Evolutionary conservation across 139 green algal genomes (phyloP), one percentile per base, ranked within the genome.

Genomic region (Haematococcus lacustris): DNA sequence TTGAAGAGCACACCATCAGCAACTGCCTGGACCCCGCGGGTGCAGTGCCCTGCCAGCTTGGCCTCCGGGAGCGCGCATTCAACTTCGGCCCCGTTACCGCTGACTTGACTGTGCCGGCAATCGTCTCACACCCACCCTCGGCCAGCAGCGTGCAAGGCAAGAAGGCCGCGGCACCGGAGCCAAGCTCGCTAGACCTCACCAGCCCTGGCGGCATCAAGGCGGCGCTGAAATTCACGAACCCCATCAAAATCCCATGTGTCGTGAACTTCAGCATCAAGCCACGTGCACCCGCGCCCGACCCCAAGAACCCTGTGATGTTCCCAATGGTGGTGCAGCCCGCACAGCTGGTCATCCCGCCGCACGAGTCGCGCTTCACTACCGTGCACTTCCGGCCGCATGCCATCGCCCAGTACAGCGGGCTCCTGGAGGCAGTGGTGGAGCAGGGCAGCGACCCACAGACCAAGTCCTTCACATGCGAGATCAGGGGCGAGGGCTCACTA

Each of bases 201-300:
- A 28, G 23, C 32, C 30, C 38, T 2, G 25, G 53, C 47, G 35
- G 57, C 35, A 26, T 64, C 4, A 21, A 23, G 34, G 90, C 88
- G 38, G 89, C 90, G 65, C 64, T 95, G 33, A 91, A 90, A 74
- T 89, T 95, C 72, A 89, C 79, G 64, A 95, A 95, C 73, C 80
- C 86, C 0, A 81, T 88, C 80, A 95, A 92, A 83, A 66, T 95
- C 50, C 81, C 85, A 38, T 90, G 84, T 82, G 87, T 81, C 13
- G 83, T 95, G 13, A 83, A 89, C 76, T 88, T 93, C 65, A 78
- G 47, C 51, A 76, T 95, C 74, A 88, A 83, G 73, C 85, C 88
- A 17, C 77, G 80, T 1, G 76, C 70, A 47, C 64, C 38, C 70
- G 0, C 67, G 51, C 21, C 32, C 23, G 40, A 75, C 41, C 41